Evolutionary conservation across 2,329 filamentous ascomycete genomes (phyloP), one percentile per base, ranked within the genome.

Genomic region (Fusarium penzigii): DNA sequence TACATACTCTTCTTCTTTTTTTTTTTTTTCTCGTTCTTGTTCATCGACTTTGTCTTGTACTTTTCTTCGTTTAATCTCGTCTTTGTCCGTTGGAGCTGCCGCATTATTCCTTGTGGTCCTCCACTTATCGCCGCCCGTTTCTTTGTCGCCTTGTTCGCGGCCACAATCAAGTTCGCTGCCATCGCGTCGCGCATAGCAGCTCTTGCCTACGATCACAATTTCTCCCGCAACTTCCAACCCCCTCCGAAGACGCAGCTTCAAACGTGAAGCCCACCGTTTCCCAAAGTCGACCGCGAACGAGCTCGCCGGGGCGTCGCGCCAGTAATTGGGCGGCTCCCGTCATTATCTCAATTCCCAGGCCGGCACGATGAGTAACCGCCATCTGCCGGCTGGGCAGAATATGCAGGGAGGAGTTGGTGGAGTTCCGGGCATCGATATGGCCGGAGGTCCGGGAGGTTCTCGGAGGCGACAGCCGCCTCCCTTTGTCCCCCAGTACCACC

Each of bases 361-460:
- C 84, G 85, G 83, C 83, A 89, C 81, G 86, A 90, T 90, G 87
- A 88, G 85, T 78, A 78, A 78, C 75, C 81, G 79, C 81, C 85
- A 87, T 87, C 84, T 88, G 85, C 84, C 86, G 84, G 85, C 85
- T 83, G 87, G 87, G 81, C 84, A 86, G 75, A 79, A 79, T 72
- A 79, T 83, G 75, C 79, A 76, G 67, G 76, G 75, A 68, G 72
- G 68, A 59, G 65, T 63, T 54, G 67, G 64, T 54, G 67, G 65
- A 57, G 67, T 67, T 56, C 56, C 61, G 46, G 69, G 64, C 58
- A 68, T 66, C 61, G 72, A 67, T 63, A 72, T 71, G 68, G 56
- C 61, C 51, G 62, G 66, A 43, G 68, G 67, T 46, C 66, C 66
- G 53, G 69, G 71, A 58, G 68, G 72, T 55, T 72, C 74, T 59